Evolutionary conservation across 2,329 filamentous ascomycete species (phyloP), one percentile per base, ranked within the genome.

Genomic region (Tothia fuscella): DNA sequence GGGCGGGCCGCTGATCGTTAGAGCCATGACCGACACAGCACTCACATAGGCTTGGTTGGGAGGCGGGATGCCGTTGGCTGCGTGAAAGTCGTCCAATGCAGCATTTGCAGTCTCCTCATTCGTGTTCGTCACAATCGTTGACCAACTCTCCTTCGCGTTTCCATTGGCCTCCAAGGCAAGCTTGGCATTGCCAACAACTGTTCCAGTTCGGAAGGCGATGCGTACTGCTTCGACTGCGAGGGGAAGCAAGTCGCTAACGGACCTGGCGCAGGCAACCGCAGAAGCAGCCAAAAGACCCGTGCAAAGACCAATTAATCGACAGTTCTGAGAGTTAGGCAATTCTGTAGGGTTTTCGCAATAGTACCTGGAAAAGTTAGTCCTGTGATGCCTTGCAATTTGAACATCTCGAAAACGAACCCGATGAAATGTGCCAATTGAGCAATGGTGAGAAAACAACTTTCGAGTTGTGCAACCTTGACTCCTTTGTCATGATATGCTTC

Each of bases 241-340:
- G 5, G 71, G 71, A 17, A 82, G 64, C 26, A 84, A 62, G 35
- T 75, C 68, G 14, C 72, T 73, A 36, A 81, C 62, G 5, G 75
- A 78, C 45, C 71, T 71, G 24, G 78, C 71, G 17, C 73, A 76
- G 10, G 78, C 72, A 43, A 82, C 72, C 13, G 77, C 79, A 10
- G 73, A 66, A n/a, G 76, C 79, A n/a, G 79, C 78, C 50, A 83
- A 73, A 17, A 80, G 66, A 39, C 80, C 80, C 30, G 77, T 80
- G 64, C 79, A 82, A 32, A 83, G 68, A 44, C 78, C 79, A 21
- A 81, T 67, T 19, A 78, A 64, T 52, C 70, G 58, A 14, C 62
- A 65, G 54, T 60, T 74, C 57, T 53, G 65, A 53, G 55, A 67
- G 56, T 51, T 61, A 47, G 53, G 72, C 55, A 58, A 63, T 59